Evolutionary conservation across 139 green algal genomes (phyloP), one percentile per base, ranked within the genome.

Genomic region (Micractinium sp.): DNA sequence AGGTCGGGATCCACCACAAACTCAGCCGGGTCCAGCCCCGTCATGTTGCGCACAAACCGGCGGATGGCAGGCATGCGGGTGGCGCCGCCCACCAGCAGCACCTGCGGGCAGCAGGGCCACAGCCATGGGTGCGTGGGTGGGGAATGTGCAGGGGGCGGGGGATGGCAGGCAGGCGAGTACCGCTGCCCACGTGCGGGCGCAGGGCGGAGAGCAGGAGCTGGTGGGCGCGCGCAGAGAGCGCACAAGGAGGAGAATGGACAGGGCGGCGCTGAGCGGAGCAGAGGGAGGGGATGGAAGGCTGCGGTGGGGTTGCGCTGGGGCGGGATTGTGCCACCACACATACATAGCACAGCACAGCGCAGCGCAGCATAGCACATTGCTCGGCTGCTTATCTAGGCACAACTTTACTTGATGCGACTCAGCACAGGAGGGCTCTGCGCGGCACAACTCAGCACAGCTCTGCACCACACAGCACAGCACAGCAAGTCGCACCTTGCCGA

Each of bases 41-140:
- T 98, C 94, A 98, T 97, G 94, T 98, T 97, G 39, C 56, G 36
- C 31, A 99, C 92, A 89, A 99, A 98, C 73, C 82, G 88, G 18
- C 73, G 74, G 27, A 99, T 90, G 2, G 93, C 90, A 3, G 96
- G 95, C 95, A 98, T 98, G 81, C 96, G 94, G 0, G 97, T 98
- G 79, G 95, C 92, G 29, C 96, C 97, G 18, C 97, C 97, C 71
- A 99, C 96, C 89, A 99, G 90, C 89, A 99, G 91, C 85, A 98
- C 93, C 76, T 94, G 85, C 25, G 29, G 18, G 79, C n/a, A 41
- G n/a, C 25, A 41, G 15, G n/a, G 73, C 71, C 47, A 56, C 47
- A 56, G 47, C 47, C 47, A 56, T 56, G 19, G 36, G 22, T 56
- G 36, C 13, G 36, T 9, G 36, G 73, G 73, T 47, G 73, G 7